These are phyloP conservation scores for Ceratocystiopsis sp. DNA, from an alignment of 2,329 filamentous ascomycete species.

Conservation along the genomic window DNA sequence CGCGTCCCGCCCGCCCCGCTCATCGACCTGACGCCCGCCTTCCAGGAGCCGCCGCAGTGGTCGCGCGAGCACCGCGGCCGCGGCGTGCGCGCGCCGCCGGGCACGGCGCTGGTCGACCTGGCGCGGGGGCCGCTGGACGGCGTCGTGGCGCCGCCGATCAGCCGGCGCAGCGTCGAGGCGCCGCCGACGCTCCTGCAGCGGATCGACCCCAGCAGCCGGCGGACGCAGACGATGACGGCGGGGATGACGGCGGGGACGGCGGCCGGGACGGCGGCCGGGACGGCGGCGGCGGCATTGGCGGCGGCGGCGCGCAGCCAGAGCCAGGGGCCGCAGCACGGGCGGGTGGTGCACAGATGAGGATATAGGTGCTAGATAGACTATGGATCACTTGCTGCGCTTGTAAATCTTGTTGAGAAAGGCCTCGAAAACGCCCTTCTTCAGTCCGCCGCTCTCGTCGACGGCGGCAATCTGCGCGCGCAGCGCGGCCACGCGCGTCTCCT, in stretches of 20 bases:
- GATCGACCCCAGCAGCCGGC: too few species aligned
- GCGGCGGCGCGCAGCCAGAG: too few species aligned
- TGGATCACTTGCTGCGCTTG: slow-evolving; percentile 95
- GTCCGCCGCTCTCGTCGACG: slow-evolving; percentile 70
- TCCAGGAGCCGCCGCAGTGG: slow-evolving; percentile 45
- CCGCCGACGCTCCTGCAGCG: background rate
- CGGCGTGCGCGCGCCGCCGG: slow-evolving; percentile 23
- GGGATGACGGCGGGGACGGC: too few species aligned
- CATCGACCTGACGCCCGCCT: slow-evolving; percentile 48
- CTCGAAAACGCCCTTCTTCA: slow-evolving; percentile 84
- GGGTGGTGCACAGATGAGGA: too few species aligned
- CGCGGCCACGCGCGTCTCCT: slow-evolving; percentile 71
- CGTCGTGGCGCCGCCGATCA: too few species aligned
- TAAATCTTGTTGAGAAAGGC: slow-evolving; percentile 92
- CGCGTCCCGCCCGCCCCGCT: slow-evolving; percentile 35
- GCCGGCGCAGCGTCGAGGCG: slow-evolving; percentile 1
- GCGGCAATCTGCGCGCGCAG: slow-evolving; percentile 57
- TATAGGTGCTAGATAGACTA: too few species aligned
- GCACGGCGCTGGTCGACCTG: slow-evolving; percentile 28
- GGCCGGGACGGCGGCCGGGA: background rate
- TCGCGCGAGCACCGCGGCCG: slow-evolving; percentile 33
- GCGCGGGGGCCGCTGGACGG: too few species aligned
- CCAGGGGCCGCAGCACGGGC: too few species aligned
- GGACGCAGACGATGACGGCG: slow-evolving; percentile 9
- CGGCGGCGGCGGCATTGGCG: background rate